phyloP scores from a whole-genome alignment of 1,139 yeast genomes.

The Yamadazyma conglobata region DNA sequence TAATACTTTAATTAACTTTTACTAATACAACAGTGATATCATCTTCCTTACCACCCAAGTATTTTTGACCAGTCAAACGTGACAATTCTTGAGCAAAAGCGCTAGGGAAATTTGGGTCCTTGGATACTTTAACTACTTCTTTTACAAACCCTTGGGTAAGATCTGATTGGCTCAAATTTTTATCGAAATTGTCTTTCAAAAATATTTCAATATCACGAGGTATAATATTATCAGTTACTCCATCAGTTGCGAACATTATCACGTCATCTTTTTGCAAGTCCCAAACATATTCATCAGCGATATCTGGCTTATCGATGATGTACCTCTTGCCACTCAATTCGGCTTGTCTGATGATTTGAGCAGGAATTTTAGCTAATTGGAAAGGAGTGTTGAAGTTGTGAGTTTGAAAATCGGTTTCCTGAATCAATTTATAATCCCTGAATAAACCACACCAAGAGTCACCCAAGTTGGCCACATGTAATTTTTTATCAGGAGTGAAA shows the following conservation, averaged over 20 bases:
- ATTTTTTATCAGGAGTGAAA: conserved; percentile 46
- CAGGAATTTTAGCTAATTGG: conserved; percentile 84
- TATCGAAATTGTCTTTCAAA: conserved; percentile 42
- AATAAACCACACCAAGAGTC: conserved; percentile 95
- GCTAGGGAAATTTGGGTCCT: conserved; percentile 72
- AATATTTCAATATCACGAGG: conserved; percentile 68
- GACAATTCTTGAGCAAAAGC: conserved; percentile 84
- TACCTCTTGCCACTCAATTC: conserved; percentile 55
- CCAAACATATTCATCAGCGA: conserved; percentile 49
- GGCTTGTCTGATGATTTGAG: conserved; percentile 53
- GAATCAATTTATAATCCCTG: conserved; percentile 57
- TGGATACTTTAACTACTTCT: conserved; percentile 66
- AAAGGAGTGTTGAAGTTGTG: conserved; percentile 90
- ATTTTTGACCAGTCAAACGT: conserved; percentile 62
- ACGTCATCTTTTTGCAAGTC: conserved; percentile 65
- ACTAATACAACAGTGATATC: conserved; percentile 83
- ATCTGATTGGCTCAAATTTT: conserved; percentile 19
- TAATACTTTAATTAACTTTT: conserved; percentile 45
- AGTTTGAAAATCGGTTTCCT: conserved; percentile 74
- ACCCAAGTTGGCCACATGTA: conserved; percentile 79
- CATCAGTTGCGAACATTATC: conserved; percentile 87
- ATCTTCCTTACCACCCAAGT: conserved; percentile 92
- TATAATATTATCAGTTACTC: conserved; percentile 82
- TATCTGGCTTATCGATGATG: conserved; percentile 53
- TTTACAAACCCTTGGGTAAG: conserved; percentile 59